A percentile compares a stretch with the other conserved stretches of the same genome.
These are phyloP conservation scores for Neohortaea acidophila DNA, from an alignment of 495 filamentous ascomycete species.

Conservation along the genomic window DNA sequence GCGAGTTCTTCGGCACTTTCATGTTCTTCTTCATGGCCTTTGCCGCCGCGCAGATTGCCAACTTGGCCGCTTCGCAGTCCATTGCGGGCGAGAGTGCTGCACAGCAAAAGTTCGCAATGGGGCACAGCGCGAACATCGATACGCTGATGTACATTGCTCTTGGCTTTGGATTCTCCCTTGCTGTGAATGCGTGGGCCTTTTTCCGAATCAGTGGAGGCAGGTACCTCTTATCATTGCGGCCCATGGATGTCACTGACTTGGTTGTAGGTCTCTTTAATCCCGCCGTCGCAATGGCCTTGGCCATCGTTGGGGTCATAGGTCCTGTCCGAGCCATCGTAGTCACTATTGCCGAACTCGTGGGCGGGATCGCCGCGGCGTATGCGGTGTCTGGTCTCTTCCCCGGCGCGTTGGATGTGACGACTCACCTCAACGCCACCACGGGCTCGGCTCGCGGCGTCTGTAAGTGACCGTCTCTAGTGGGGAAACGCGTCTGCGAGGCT, in stretches of 20 bases:
- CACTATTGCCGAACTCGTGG: constrained; percentile 11
- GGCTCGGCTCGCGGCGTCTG: constrained; percentile 11
- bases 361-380: constrained; percentile 9
- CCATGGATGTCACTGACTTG: not conserved
- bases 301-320: constrained; percentile 6
- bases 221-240: constrained; percentile 27
- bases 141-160: constrained; percentile 22
- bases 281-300: constrained; percentile 16
- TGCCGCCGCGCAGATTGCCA: constrained; percentile 24
- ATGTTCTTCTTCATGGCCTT: constrained; percentile 27
- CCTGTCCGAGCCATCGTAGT: constrained; percentile 12
- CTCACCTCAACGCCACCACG: constrained; percentile 5
- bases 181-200: constrained; percentile 28
- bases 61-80: no score
- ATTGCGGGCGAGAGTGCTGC: constrained; percentile 3
- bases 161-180: constrained; percentile 24
- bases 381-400: constrained; percentile 16
- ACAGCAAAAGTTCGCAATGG: no score
- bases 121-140: no score
- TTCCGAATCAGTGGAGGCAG: constrained; percentile 24
- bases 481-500: no score
- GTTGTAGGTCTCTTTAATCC: constrained; percentile 1
- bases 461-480: no score
- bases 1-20: constrained; percentile 26
- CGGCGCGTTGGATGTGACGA: constrained; percentile 7